Evolutionary conservation across 2,329 filamentous ascomycete genomes (phyloP).

Genomic region (Teratosphaeria nubilosa): DNA sequence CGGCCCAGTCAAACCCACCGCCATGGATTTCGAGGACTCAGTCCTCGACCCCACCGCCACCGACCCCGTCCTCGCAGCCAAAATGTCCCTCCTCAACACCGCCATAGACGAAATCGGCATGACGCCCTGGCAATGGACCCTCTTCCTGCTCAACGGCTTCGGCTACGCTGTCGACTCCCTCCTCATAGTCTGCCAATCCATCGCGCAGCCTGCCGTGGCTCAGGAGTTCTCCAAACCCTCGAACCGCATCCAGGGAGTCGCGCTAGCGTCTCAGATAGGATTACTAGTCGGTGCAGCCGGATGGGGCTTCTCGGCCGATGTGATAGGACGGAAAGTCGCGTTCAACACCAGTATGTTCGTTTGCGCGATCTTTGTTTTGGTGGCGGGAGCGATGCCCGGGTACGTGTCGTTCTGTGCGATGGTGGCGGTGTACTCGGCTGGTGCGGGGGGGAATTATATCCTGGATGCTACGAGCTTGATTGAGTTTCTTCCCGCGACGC

Average conservation of each 20-base stretch:
- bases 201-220: slow-evolving; percentile 23
- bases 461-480: slow-evolving; percentile 4
- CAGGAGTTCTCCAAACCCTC: slow-evolving; percentile 16
- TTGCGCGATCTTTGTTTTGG: slow-evolving; percentile 15
- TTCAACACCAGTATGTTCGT: slow-evolving; percentile 19
- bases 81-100: slow-evolving; percentile 27
- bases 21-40: not conserved
- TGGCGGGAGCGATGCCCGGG: slow-evolving; percentile 17
- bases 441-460: slow-evolving; percentile 20
- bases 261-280: slow-evolving; percentile 33
- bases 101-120: slow-evolving; percentile 50
- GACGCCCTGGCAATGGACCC: slow-evolving; percentile 49
- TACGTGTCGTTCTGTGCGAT: slow-evolving; percentile 17
- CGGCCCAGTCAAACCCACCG: not conserved
- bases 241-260: slow-evolving; percentile 22
- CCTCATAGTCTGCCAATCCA: slow-evolving; percentile 28
- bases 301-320: slow-evolving; percentile 15
- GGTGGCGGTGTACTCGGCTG: slow-evolving; percentile 16
- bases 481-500: not conserved
- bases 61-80: slow-evolving; percentile 30
- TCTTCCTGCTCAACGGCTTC: slow-evolving; percentile 54
- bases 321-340: slow-evolving; percentile 11
- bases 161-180: slow-evolving; percentile 35
- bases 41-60: slow-evolving; percentile 13
- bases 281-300: slow-evolving; percentile 30